Evolutionary conservation across 805 yeast genomes (phyloP), one percentile per base, ranked within the genome.

Genomic region (Ogataea naganishii): DNA sequence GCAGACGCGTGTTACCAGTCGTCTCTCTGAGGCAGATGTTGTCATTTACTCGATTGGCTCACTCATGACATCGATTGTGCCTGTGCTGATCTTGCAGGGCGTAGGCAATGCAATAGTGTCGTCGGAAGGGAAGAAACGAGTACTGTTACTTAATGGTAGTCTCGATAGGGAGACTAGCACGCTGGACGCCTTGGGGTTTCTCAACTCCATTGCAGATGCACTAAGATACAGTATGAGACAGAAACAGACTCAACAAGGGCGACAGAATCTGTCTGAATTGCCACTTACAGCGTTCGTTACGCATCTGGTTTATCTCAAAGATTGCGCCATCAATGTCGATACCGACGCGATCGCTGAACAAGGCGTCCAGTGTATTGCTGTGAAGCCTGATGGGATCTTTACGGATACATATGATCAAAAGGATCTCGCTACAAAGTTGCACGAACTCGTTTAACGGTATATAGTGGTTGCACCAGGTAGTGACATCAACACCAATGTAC

Each of bases 21-120:
- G 69, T 15, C 47, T 85, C 3, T 44, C 60, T 14, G 46, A 58
- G 4, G 59, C 83, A 0, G 69, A 76, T 21, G 60, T 70, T 10
- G 56, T 86, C 0, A 60, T 88, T 0, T 83, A 76, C 47, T 81
- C 94, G 0, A 81, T 88, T 32, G 96, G 97, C 1, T 81, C 94
- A 1, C 59, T 88, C 21, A 81, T 82, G 79, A 88, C 97, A 0
- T 82, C 95, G 29, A 73, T 81, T 6, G 57, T 85, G 3, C 96
- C 97, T 0, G 75, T 85, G 0, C 56, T 85, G 6, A 68, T 84
- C 7, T 58, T 84, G 3, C 72, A 72, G 30, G 94, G 94, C 2
- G 65, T 82, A 6, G 88, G 88, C 0, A 66, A 66, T 20, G 76
- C 85, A 0, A 69, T 82, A 16, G 35, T 43, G 16, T 5, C 18